Evolutionary conservation across 2,329 filamentous ascomycete genomes (phyloP), one percentile per base, ranked within the genome.

Genomic region (Shiraia bambusicola): DNA sequence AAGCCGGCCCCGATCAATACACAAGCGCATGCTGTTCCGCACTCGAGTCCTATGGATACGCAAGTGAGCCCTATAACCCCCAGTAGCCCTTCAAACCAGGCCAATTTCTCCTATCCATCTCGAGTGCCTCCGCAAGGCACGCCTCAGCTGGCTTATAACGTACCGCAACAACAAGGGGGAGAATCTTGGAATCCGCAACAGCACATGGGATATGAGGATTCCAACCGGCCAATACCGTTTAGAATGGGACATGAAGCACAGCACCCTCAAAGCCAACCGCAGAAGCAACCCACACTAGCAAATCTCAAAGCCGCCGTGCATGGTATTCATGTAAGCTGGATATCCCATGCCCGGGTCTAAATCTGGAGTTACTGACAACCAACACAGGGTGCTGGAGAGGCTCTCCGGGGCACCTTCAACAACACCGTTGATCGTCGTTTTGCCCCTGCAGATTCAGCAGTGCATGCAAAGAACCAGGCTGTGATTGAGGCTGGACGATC

Each of bases 61-160:
- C 40, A 52, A 6, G 52, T 54, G 16, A 58, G 57, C 11, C 58
- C 57, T 3, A 44, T 63, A 2, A 61, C 49, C 11, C 62, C 63
- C 6, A 42, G 49, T 8, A 65, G 61, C 39, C 61, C 64, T n/a
- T 26, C 32, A 2, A 8, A 49, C 49, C 2, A 50, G 14, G 58
- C 58, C 6, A 66, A 68, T 41, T 68, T 68, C 42, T 68, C 65
- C 1, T 68, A 68, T 31, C 64, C 65, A 14, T 55, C 59, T 9
- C 45, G 65, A 42, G 49, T 56, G 34, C 63, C 62, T 5, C 65
- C 65, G 12, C 49, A 56, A 32, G 63, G 65, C 11, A 56, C 62
- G 5, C 61, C 65, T 10, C 56, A 60, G 16, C 60, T 65, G 12
- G 41, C 65, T 8, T 54, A 56, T 3, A 35, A 41, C 3, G 27